A percentile compares a stretch with the other conserved stretches of the same genome.
Evolutionary conservation across 306 rosid genomes (phyloP).

Genomic region (Luffa acutangula): DNA sequence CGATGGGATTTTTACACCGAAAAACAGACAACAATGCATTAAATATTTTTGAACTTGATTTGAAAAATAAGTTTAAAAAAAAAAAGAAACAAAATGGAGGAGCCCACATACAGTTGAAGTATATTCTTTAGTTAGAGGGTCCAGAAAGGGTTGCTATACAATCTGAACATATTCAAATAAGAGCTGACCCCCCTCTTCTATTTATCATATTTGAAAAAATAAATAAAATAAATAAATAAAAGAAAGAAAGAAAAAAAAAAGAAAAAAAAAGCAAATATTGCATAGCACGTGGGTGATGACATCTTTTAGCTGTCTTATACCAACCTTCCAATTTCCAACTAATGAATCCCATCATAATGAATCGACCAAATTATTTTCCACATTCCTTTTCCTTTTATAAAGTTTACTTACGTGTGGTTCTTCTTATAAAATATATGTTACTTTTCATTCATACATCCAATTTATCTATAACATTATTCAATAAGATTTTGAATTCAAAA

Average conservation of each 20-base stretch:
- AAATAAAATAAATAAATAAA: neutral
- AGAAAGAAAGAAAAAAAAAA: neutral
- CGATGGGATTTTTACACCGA: neutral
- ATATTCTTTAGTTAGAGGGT: neutral
- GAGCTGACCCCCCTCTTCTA: neutral
- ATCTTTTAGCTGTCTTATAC: conserved; percentile 10
- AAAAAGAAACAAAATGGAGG: neutral
- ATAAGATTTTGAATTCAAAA: neutral
- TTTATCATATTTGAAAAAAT: neutral
- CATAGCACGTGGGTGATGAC: conserved; percentile 46
- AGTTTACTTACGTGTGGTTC: neutral
- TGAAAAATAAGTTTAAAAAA: neutral
- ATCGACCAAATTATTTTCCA: neutral
- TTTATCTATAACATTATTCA: neutral
- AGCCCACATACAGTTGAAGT: neutral
- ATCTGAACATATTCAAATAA: conserved; percentile 3
- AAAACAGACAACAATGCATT: neutral
- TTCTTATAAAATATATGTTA: neutral
- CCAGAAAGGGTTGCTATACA: neutral
- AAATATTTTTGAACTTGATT: neutral
- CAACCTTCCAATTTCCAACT: conserved; percentile 7
- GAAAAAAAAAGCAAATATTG: conserved; percentile 4
- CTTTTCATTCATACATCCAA: neutral
- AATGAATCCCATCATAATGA: neutral
- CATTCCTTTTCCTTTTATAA: neutral